Percentiles rank a stretch among this genome's conserved stretches.
phyloP scores from a whole-genome alignment of 2,329 filamentous ascomycete species.

The Aquanectria penicillioides region DNA sequence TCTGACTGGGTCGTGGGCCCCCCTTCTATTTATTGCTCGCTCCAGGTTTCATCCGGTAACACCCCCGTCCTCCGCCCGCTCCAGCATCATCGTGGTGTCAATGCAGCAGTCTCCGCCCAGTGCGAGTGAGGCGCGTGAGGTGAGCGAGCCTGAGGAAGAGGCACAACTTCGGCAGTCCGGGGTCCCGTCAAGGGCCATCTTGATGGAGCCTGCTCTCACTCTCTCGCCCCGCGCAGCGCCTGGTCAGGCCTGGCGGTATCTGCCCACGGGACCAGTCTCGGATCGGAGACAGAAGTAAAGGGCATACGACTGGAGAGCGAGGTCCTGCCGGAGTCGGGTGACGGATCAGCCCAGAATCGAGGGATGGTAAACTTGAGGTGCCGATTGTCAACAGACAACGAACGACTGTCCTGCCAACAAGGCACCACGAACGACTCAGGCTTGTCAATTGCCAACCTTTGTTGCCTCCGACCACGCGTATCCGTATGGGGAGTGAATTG shows the following conservation, averaged over 20 bases:
- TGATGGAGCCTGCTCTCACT: slow-evolving; percentile 21
- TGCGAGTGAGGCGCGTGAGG: slow-evolving; percentile 23
- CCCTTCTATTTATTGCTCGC: slow-evolving; percentile 24
- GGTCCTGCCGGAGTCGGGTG: slow-evolving; percentile 38
- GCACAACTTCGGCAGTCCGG: slow-evolving; percentile 23
- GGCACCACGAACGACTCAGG: slow-evolving; percentile 11
- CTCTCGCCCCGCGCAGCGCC: slow-evolving; percentile 25
- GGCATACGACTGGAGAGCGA: slow-evolving; percentile 35
- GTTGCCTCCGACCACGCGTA: slow-evolving; percentile 1
- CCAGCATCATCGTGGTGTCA: slow-evolving; percentile 11
- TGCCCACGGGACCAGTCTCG: slow-evolving; percentile 37
- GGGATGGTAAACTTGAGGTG: slow-evolving; percentile 23
- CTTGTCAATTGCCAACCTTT: slow-evolving; percentile 6
- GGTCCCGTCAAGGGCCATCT: slow-evolving; percentile 28
- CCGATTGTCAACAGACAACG: slow-evolving; percentile 33
- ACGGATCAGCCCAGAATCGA: slow-evolving; percentile 43
- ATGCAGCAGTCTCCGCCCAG: slow-evolving; percentile 37
- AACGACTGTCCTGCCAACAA: slow-evolving; percentile 21
- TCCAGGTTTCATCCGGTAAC: slow-evolving; percentile 31
- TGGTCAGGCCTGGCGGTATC: slow-evolving; percentile 18
- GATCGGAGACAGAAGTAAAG: slow-evolving; percentile 33
- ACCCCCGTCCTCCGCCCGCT: slow-evolving; percentile 20
- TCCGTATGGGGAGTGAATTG: slow-evolving; percentile 2
- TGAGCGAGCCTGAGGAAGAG: slow-evolving; percentile 5
- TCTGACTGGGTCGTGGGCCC: slow-evolving; percentile 10